Evolutionary conservation across 2,329 filamentous ascomycete species (phyloP).

Genomic region (Paraconiothyrium brasiliense): DNA sequence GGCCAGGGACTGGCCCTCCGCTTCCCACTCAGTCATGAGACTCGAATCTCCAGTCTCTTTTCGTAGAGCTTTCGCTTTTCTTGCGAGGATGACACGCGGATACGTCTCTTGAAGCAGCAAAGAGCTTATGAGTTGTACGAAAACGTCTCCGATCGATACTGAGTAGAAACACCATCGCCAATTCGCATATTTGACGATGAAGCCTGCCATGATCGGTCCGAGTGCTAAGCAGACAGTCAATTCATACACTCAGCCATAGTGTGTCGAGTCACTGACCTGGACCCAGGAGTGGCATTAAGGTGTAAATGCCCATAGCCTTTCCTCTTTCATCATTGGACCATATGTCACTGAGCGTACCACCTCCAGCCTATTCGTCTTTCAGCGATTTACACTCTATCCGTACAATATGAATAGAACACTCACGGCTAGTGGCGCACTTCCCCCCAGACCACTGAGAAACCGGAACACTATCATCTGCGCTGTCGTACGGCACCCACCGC

Average conservation of each 20-base stretch:
- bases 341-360: slow-evolving; percentile 56
- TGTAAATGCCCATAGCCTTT: slow-evolving; percentile 67
- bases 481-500: slow-evolving; percentile 28
- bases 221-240: not conserved
- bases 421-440: slow-evolving; percentile 27
- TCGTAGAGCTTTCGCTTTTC: slow-evolving; percentile 40
- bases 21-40: slow-evolving; percentile 1
- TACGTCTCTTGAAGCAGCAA: slow-evolving; percentile 64
- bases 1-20: not conserved
- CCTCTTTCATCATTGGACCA: slow-evolving; percentile 68
- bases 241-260: not conserved
- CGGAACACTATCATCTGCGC: slow-evolving; percentile 46
- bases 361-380: slow-evolving; percentile 21
- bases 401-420: not conserved
- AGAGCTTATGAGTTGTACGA: slow-evolving; percentile 67
- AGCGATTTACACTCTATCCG: not conserved
- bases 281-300: slow-evolving; percentile 67
- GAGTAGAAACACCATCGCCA: slow-evolving; percentile 77
- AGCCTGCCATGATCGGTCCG: slow-evolving; percentile 17
- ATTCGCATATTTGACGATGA: slow-evolving; percentile 21
- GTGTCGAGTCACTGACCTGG: slow-evolving; percentile 59
- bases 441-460: slow-evolving; percentile 31
- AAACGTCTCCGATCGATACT: slow-evolving; percentile 66
- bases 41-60: not conserved
- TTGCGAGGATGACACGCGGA: slow-evolving; percentile 52